Evolutionary conservation across 139 green algal genomes (phyloP).

Genomic region (Tetradesmus obliquus): DNA sequence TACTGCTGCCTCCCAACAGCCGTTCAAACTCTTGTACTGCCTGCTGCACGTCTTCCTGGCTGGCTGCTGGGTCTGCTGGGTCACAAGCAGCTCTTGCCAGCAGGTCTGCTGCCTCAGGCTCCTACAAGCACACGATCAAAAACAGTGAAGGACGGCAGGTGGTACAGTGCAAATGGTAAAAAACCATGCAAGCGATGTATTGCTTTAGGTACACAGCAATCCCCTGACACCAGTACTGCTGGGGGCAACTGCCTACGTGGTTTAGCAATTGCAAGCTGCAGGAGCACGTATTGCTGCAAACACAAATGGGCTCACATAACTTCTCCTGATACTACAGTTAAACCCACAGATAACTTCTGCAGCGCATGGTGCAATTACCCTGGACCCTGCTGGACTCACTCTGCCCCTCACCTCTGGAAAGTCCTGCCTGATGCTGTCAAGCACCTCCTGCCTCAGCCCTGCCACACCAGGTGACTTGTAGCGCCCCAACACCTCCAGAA

Average conservation of each 20-base stretch:
- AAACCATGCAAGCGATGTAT: too few species aligned
- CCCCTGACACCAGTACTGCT: too few species aligned
- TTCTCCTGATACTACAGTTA: too few species aligned
- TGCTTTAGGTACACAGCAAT: too few species aligned
- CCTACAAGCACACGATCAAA: constrained; percentile 18
- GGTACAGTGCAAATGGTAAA: too few species aligned
- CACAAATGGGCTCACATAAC: too few species aligned
- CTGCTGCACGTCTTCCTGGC: constrained; percentile 6
- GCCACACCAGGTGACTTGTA: constrained; percentile 68
- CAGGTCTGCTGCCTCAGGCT: constrained; percentile 67
- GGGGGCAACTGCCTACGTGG: too few species aligned
- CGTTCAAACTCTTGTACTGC: constrained; percentile 34
- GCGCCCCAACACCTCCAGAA: constrained; percentile 69
- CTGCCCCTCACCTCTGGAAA: constrained; percentile 53
- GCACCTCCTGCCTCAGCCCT: constrained; percentile 57
- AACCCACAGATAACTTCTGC: too few species aligned
- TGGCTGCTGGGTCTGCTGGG: neutral
- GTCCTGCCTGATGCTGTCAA: constrained; percentile 61
- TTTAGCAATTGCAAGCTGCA: too few species aligned
- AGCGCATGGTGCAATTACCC: too few species aligned
- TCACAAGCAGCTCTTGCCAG: constrained; percentile 49
- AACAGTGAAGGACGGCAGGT: neutral
- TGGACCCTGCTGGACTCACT: neutral
- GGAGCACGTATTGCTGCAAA: too few species aligned
- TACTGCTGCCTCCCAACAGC: neutral